Base-by-base conservation (phyloP, 2,329 filamentous ascomycete species). In the Alternaria brassicae region DNA sequence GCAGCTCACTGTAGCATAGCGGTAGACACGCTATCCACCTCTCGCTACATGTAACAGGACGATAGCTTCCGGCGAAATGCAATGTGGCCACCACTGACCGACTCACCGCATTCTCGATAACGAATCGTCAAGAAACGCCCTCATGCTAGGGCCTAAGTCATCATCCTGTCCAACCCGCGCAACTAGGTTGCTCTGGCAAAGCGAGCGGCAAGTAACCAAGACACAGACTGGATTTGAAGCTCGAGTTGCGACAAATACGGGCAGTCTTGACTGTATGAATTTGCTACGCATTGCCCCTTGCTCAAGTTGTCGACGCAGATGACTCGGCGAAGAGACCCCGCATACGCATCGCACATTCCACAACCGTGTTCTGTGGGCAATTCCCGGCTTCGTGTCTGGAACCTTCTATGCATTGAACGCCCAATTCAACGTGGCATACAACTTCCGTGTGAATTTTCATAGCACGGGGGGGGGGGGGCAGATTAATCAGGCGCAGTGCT, bases 1-100 rank as follows among this genome's bases (percentile, higher is more conserved):
- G 25, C 58, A 56, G 44, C 34, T 49, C 34, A 32, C 44, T 64
- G 65, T 42, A 63, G 62, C 62, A 58, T 56, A 21, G 61, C 58
- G 40, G 42, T 53, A 50, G 59, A 61, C 41, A 52, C 52, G 50
- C 64, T 52, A 28, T 56, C 58, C 23, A 41, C 40, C 5, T 42
- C 48, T 21, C 40, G 36, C 19, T 58, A 51, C 48, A 27, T 53
- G 21, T 42, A 37, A 37, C 61, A 58, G 34, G 25, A 58, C 25
- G 45, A 65, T 23, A 12, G 56, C 27, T 13, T 23, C 41, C 36
- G 56, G 60, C 45, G 44, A 27, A 44, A 39, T 27, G 36, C 15
- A 17, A 40, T 28, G 27, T 30, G 40, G 34, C 28, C 9, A n/a
- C 28, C 34, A 53, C 42, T 27, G 40, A 56, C 32, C 59, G 42